phyloP scores from a whole-genome alignment of 106 monocot species.

The Dendrobium huoshanense region DNA sequence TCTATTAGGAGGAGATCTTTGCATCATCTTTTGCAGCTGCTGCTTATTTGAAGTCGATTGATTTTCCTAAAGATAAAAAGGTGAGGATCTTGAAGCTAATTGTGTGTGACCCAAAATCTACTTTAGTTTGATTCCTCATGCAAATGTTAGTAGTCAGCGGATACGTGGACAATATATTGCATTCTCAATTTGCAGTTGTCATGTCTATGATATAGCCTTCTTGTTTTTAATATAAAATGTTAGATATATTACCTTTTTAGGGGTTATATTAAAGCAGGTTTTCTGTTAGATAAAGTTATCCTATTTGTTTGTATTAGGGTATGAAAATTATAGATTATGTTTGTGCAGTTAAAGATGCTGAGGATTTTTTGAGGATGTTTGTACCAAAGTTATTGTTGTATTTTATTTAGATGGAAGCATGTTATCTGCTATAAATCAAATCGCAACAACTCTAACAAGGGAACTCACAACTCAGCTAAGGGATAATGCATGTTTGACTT shows the following conservation, averaged over 20 bases:
- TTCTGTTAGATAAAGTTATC: background rate
- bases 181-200: background rate
- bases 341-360: background rate
- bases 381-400: background rate
- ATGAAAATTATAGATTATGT: background rate
- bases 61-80: constrained; percentile 96
- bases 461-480: background rate
- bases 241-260: background rate
- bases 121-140: background rate
- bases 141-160: background rate
- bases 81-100: constrained; percentile 15
- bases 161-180: too few species aligned
- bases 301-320: background rate
- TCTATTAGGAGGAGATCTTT: constrained; percentile 84
- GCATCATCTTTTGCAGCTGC: constrained; percentile 97
- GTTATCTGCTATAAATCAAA: background rate
- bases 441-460: background rate
- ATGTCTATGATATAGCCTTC: background rate
- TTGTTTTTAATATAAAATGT: background rate
- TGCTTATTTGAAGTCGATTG: constrained; percentile 85
- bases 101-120: background rate
- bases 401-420: background rate
- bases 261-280: background rate
- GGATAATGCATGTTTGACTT: background rate
- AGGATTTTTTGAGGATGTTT: background rate